Base-by-base conservation (phyloP, 1,284 basidiomycete species). In the Melampsora occidentalis region DNA sequence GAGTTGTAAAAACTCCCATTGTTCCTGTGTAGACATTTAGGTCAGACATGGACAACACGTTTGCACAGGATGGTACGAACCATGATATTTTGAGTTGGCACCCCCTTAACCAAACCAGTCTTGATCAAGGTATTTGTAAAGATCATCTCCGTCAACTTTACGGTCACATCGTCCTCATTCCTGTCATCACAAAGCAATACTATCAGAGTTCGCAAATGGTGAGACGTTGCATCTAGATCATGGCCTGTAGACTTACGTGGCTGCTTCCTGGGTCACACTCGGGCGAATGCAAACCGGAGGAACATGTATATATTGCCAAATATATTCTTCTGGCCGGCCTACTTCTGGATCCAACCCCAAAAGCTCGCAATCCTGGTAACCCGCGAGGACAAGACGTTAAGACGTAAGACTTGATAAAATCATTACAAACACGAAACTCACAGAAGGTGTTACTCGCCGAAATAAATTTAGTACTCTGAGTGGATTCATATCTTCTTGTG, bases 231-330 rank as follows among this genome's bases (percentile, higher is more conserved):
- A 18, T 31, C 20, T 42, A 28, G 81, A 82, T 20, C 81, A 64
- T 49, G 20, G 35, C n/a, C 28, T 31, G 46, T 53, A 65, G 9
- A 70, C 75, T 65, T 70, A 70, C 76, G 86, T 87, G 49, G 94
- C 94, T 16, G 91, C 93, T 81, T 99, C 97, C 83, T 99, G 97
- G 0, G 92, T 91, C 0, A 99, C 97, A 5, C 94, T 97, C 0
- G 97, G 97, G 62, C 97, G 90, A 77, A 99, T 99, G 82, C 93
- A 97, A 53, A 97, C 94, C 0, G 97, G 97, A 22, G 97, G 97
- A 18, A 99, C 97, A 46, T 95, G 97, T 20, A 99, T 90, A 84
- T 99, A 99, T 83, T 98, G 96, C 97, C 97, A 99, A 77, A 99
- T 90, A 82, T 96, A 98, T 82, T 98, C 92, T 85, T 99, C 97